A percentile compares a stretch with the other conserved stretches of the same genome.
These are phyloP conservation scores for Tuber indicum DNA, from an alignment of 495 filamentous ascomycete species.

Conservation along the genomic window DNA sequence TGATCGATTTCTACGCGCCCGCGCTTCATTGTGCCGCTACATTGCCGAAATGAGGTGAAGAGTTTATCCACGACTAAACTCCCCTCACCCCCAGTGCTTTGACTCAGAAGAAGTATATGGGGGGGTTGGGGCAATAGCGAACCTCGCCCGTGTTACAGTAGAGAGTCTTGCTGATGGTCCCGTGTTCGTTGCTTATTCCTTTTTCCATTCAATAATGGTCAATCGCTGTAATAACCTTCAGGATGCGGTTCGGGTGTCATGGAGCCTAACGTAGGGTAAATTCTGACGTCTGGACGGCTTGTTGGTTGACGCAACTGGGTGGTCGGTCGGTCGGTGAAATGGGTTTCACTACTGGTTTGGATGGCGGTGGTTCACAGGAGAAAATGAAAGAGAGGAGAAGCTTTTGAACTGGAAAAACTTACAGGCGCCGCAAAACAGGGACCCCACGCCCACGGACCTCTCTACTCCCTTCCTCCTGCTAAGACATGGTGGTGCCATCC, in stretches of 20 bases:
- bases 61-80: neutral
- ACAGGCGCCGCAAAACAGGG: neutral
- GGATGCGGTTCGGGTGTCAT: neutral
- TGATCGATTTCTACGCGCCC: neutral
- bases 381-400: neutral
- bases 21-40: neutral
- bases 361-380: neutral
- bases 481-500: neutral
- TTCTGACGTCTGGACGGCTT: neutral
- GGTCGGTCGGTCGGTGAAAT: neutral
- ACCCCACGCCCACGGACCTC: neutral
- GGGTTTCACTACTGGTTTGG: neutral
- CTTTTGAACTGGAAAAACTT: neutral
- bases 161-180: neutral
- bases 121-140: neutral
- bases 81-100: neutral
- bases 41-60: neutral
- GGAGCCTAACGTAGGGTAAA: neutral
- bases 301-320: neutral
- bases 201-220: neutral
- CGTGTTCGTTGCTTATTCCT: neutral
- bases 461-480: neutral
- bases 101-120: neutral
- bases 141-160: neutral
- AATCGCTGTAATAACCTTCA: neutral